Evolutionary conservation across 2,329 filamentous ascomycete genomes (phyloP).

Genomic region (Coniochaeta pulveracea): DNA sequence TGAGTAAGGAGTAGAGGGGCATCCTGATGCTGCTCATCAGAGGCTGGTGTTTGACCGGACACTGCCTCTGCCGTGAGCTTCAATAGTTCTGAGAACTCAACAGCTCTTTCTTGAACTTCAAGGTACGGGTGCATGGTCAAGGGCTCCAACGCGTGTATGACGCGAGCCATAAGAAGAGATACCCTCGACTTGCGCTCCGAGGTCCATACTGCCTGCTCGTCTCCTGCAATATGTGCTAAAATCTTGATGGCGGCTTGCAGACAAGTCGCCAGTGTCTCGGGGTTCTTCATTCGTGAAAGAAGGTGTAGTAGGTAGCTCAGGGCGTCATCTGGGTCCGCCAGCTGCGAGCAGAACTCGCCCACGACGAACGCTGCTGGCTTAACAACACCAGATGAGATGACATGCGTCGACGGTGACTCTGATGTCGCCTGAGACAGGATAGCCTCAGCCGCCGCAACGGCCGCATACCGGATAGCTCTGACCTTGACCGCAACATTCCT

Average conservation of each 20-base stretch:
- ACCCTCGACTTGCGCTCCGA: conserved; percentile 61
- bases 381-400: conserved; percentile 53
- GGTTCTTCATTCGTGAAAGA: conserved; percentile 41
- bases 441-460: conserved; percentile 73
- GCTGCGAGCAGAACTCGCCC: conserved; percentile 72
- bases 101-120: conserved; percentile 89
- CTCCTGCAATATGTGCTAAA: conserved; percentile 60
- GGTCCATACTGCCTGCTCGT: conserved; percentile 58
- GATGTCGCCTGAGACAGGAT: conserved; percentile 49
- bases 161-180: conserved; percentile 66
- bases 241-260: conserved; percentile 81
- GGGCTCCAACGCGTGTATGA: conserved; percentile 72
- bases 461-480: conserved; percentile 65
- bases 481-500: conserved; percentile 90
- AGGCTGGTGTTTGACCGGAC: conserved; percentile 50
- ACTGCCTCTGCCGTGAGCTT: conserved; percentile 77
- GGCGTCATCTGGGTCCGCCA: conserved; percentile 59
- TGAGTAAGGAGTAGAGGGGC: conserved; percentile 79
- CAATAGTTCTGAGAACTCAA: conserved; percentile 84
- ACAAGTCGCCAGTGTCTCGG: conserved; percentile 64
- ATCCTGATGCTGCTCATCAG: conserved; percentile 44
- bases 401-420: conserved; percentile 42
- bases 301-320: conserved; percentile 64
- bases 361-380: conserved; percentile 73
- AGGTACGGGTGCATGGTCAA: conserved; percentile 73